Conservation (phyloP, 1,139 yeast species). For the Trichomonascaceae sp. region DNA sequence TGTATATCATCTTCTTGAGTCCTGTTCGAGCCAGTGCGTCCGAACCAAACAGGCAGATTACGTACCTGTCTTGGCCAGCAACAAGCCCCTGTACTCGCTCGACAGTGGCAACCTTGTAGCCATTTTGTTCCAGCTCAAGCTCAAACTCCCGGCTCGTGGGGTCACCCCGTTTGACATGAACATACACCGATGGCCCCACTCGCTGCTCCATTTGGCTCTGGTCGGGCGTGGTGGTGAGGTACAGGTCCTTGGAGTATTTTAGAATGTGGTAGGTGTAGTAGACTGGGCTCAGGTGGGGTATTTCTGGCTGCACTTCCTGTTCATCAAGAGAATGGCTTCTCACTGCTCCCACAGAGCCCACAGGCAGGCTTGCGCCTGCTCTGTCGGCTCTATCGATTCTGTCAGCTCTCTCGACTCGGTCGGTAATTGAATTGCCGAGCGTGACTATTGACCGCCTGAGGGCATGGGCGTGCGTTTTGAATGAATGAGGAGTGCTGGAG, state of each 20-base stretch:
- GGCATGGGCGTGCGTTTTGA: too few relatives aligned
- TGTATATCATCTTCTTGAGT: not conserved
- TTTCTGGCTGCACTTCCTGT: too few relatives aligned
- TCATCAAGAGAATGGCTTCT: too few relatives aligned
- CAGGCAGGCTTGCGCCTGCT: too few relatives aligned
- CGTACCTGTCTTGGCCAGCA: not conserved
- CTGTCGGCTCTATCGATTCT: too few relatives aligned
- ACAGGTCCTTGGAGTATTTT: slow-evolving; percentile 19
- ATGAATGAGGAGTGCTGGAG: too few relatives aligned
- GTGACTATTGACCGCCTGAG: too few relatives aligned
- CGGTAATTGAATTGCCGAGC: too few relatives aligned
- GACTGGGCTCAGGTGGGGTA: too few relatives aligned
- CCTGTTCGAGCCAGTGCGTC: not conserved
- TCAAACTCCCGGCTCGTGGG: slow-evolving; percentile 2
- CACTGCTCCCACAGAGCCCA: too few relatives aligned
- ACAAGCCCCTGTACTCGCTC: not conserved
- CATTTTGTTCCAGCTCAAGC: slow-evolving; percentile 1
- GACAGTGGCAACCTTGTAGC: not conserved
- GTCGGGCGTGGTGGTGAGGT: slow-evolving; percentile 21
- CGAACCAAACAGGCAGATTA: not conserved
- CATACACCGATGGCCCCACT: slow-evolving; percentile 19
- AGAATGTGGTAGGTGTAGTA: slow-evolving; percentile 20
- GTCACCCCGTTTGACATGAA: slow-evolving; percentile 7
- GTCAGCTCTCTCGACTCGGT: too few relatives aligned
- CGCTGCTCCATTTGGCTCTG: slow-evolving; percentile 14